Percentiles rank a stretch among this genome's conserved stretches.
Conservation (phyloP, 2,329 filamentous ascomycete species). For the Fusarium aywerte region DNA sequence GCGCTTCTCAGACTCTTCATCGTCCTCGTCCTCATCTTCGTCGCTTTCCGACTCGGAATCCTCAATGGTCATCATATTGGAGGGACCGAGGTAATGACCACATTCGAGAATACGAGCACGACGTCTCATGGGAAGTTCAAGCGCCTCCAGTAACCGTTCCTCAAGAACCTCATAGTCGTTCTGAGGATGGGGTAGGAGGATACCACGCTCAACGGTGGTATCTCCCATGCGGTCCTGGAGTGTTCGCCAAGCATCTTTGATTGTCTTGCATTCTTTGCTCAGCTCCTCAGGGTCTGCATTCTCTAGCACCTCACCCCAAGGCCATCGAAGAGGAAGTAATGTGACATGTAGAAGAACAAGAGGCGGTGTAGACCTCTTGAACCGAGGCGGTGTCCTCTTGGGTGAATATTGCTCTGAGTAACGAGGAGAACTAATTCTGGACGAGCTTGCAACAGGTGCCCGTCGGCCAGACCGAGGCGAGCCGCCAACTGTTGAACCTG, state of each 20-base stretch:
- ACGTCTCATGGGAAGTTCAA: constrained; percentile 73
- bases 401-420: constrained; percentile 64
- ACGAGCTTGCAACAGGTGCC: constrained; percentile 60
- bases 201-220: constrained; percentile 76
- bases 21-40: constrained; percentile 56
- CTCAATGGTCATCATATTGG: constrained; percentile 59
- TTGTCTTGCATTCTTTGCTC: constrained; percentile 58
- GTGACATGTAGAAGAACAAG: constrained; percentile 83
- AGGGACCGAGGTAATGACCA: constrained; percentile 77
- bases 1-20: constrained; percentile 44
- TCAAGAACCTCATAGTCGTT: constrained; percentile 84
- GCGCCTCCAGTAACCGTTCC: constrained; percentile 77
- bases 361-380: constrained; percentile 69
- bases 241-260: constrained; percentile 73
- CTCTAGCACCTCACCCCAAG: constrained; percentile 69
- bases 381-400: constrained; percentile 68
- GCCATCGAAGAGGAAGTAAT: constrained; percentile 74
- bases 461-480: constrained; percentile 67
- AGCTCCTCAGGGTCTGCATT: constrained; percentile 54
- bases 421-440: constrained; percentile 66
- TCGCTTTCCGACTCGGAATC: constrained; percentile 60
- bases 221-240: constrained; percentile 77
- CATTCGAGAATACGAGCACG: constrained; percentile 78
- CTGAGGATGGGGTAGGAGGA: constrained; percentile 81
- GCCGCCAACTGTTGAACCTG: constrained; percentile 65